Conservation (phyloP, 768 basidiomycete genomes). For the Glaciozyma martinii region DNA sequence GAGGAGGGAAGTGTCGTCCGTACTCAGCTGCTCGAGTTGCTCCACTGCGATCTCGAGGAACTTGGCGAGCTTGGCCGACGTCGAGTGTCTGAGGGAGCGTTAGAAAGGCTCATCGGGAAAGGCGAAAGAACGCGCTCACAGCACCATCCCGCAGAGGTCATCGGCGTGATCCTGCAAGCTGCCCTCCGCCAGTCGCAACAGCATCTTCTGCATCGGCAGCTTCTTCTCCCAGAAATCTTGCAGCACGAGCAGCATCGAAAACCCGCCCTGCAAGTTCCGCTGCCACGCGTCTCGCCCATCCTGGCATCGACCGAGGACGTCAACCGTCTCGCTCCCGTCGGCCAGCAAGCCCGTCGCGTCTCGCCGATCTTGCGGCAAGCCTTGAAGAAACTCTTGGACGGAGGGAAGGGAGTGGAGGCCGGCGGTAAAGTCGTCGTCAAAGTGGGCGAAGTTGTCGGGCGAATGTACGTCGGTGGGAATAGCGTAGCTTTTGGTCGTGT, state of each 20-base stretch:
- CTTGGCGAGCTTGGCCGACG: conserved; percentile 11
- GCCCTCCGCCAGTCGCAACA: neutral
- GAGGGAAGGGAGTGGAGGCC: neutral
- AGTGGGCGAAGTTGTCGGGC: neutral
- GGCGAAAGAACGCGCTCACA: conserved; percentile 1
- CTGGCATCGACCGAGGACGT: neutral
- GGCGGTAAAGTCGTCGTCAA: neutral
- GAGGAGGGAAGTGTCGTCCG: too few relatives aligned
- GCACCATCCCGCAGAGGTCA: conserved; percentile 11
- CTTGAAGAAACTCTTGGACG: neutral
- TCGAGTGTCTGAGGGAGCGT: conserved; percentile 10
- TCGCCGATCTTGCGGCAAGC: neutral
- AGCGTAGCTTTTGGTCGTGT: conserved; percentile 3
- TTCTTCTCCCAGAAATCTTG: conserved; percentile 26
- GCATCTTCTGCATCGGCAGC: conserved; percentile 3
- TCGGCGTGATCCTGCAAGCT: conserved; percentile 1
- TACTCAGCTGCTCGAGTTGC: neutral
- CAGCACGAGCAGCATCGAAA: conserved; percentile 3
- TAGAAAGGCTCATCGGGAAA: neutral
- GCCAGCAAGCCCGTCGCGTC: neutral
- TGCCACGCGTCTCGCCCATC: neutral
- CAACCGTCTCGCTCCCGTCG: neutral
- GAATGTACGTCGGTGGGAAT: neutral
- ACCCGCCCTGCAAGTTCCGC: neutral
- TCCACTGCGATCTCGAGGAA: conserved; percentile 4